Evolutionary conservation across 306 rosid species (phyloP).

Genomic region (Myrica gale): DNA sequence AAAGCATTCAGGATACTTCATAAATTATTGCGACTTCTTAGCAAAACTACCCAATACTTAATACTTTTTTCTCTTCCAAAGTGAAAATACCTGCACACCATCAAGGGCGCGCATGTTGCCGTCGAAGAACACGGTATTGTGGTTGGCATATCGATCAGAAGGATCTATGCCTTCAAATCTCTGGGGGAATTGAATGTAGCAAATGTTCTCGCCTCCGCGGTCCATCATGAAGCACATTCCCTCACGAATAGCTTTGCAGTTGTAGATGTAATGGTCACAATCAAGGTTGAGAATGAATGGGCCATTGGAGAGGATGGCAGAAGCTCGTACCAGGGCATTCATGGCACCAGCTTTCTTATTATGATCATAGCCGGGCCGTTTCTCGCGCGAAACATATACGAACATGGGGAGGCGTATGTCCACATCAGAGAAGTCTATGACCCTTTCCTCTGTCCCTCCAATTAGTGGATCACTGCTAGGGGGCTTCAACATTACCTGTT

Average conservation of each 20-base stretch:
- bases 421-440: constrained; percentile 42
- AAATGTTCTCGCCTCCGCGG: constrained; percentile 51
- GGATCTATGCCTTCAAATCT: constrained; percentile 62
- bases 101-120: constrained; percentile 62
- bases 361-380: constrained; percentile 53
- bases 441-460: constrained; percentile 37
- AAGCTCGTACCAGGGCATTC: constrained; percentile 54
- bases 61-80: neutral
- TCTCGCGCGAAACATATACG: constrained; percentile 51
- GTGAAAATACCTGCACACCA: constrained; percentile 31
- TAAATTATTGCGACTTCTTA: neutral
- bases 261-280: constrained; percentile 52
- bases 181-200: constrained; percentile 57
- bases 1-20: neutral
- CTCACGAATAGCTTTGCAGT: constrained; percentile 47
- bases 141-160: constrained; percentile 55
- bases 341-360: constrained; percentile 60
- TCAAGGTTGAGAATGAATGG: constrained; percentile 60
- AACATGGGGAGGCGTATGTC: constrained; percentile 51
- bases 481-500: constrained; percentile 49
- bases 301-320: constrained; percentile 50
- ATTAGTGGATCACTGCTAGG: constrained; percentile 46
- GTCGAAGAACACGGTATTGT: constrained; percentile 53
- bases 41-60: neutral
- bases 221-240: constrained; percentile 68